Conservation (phyloP, 2,329 filamentous ascomycete species). For the Xylariaceae sp. region DNA sequence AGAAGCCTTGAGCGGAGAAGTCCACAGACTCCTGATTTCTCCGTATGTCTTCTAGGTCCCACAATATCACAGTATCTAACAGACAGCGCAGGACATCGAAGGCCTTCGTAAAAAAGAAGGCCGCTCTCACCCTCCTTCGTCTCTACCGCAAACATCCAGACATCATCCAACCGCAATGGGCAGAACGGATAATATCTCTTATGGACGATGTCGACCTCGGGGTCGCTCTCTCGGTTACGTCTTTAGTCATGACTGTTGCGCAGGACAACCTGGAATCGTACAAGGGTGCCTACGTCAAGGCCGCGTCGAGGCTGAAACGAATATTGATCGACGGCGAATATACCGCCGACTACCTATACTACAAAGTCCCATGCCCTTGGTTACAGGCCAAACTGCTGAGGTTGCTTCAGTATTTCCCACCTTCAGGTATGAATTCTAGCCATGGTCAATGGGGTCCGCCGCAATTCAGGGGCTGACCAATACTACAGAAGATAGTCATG, state of each 20-base stretch:
- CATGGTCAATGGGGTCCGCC: background rate
- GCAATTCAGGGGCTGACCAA: conserved; percentile 30
- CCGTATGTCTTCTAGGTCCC: conserved; percentile 63
- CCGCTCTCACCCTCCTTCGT: conserved; percentile 87
- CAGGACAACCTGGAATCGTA: conserved; percentile 96
- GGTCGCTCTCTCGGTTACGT: conserved; percentile 93
- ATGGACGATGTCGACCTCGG: conserved; percentile 97
- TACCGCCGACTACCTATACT: conserved; percentile 91
- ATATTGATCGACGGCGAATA: conserved; percentile 91
- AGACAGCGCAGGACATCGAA: conserved; percentile 65
- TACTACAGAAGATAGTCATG: conserved; percentile 79
- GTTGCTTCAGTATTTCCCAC: conserved; percentile 92
- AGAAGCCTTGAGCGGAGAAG: conserved; percentile 87
- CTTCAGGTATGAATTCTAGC: conserved; percentile 66
- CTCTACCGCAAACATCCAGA: conserved; percentile 92
- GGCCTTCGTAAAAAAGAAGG: conserved; percentile 99
- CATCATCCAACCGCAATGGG: conserved; percentile 96
- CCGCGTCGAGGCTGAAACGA: conserved; percentile 83
- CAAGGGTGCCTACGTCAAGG: conserved; percentile 92
- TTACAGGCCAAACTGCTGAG: conserved; percentile 93
- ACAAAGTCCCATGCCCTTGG: conserved; percentile 99
- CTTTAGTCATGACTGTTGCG: conserved; percentile 88
- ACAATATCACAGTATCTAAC: conserved; percentile 13
- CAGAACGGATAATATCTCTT: conserved; percentile 95
- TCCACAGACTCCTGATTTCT: conserved; percentile 91